Conservation (phyloP, 2,329 filamentous ascomycete species). For the Penicillium concentricum region DNA sequence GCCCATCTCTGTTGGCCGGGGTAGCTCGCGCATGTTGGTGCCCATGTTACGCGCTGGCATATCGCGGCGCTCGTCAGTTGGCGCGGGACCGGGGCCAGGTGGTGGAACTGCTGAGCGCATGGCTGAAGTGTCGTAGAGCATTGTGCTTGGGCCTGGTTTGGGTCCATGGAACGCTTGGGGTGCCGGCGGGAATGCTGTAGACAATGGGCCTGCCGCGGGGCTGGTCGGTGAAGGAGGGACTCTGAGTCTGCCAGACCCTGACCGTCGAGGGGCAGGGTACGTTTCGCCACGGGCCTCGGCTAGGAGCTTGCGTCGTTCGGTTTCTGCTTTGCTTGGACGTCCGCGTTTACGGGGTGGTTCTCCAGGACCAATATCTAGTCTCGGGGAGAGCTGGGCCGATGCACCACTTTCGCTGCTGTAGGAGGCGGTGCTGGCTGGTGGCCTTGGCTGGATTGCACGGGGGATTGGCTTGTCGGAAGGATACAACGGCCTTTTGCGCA, state of each 20-base stretch:
- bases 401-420: slow-evolving; percentile 36
- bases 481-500: slow-evolving; percentile 34
- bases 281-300: slow-evolving; percentile 41
- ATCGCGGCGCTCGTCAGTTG: slow-evolving; percentile 15
- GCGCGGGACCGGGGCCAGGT: neutral
- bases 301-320: slow-evolving; percentile 38
- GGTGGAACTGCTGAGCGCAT: slow-evolving; percentile 18
- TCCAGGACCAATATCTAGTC: slow-evolving; percentile 28
- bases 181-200: slow-evolving; percentile 16
- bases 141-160: slow-evolving; percentile 2
- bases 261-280: slow-evolving; percentile 37
- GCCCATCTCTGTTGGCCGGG: slow-evolving; percentile 25
- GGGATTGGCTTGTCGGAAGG: slow-evolving; percentile 33
- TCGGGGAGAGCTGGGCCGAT: slow-evolving; percentile 36
- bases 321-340: slow-evolving; percentile 44
- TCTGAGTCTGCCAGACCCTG: slow-evolving; percentile 28
- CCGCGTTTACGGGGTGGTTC: slow-evolving; percentile 44
- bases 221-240: slow-evolving; percentile 32
- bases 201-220: slow-evolving; percentile 26
- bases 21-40: slow-evolving; percentile 28
- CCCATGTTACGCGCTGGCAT: slow-evolving; percentile 22
- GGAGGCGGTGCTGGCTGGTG: slow-evolving; percentile 32
- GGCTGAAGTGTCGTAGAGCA: slow-evolving; percentile 21
- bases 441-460: slow-evolving; percentile 44
- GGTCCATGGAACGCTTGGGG: slow-evolving; percentile 2